phyloP scores from a whole-genome alignment of 257 asterid genomes.

The Gentiana straminea region DNA sequence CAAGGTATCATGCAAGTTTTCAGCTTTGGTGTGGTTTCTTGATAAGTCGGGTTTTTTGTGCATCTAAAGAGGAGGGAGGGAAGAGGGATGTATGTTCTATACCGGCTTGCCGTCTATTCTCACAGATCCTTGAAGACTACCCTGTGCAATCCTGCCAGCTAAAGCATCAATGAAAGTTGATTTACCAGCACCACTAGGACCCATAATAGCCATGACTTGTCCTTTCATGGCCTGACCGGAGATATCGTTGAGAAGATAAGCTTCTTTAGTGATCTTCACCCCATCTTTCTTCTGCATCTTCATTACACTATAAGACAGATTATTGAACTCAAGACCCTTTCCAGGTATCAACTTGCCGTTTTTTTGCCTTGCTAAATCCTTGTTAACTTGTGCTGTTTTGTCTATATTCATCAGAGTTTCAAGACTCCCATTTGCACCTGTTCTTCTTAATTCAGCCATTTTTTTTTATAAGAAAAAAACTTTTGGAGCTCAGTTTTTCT shows the following conservation, averaged over 20 bases:
- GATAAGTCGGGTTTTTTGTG: not conserved
- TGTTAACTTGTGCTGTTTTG: conserved; percentile 23
- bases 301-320: conserved; percentile 53
- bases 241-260: conserved; percentile 61
- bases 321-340: conserved; percentile 62
- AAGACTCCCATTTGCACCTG: conserved; percentile 35
- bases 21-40: too few species aligned
- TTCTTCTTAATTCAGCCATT: conserved; percentile 31
- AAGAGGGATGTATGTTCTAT: conserved; percentile 2
- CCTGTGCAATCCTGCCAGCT: conserved; percentile 82
- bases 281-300: conserved; percentile 72
- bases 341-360: conserved; percentile 54
- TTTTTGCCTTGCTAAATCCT: conserved; percentile 23
- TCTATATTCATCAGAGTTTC: conserved; percentile 52
- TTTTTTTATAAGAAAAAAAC: not conserved
- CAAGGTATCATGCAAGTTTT: too few species aligned
- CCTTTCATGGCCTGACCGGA: conserved; percentile 80
- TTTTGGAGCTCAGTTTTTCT: too few species aligned
- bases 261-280: conserved; percentile 59
- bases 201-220: conserved; percentile 77
- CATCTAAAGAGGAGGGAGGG: not conserved
- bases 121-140: conserved; percentile 79
- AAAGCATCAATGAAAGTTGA: conserved; percentile 82
- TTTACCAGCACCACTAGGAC: conserved; percentile 92
- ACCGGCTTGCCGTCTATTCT: conserved; percentile 79